Base-by-base conservation (phyloP, 305 asterid species). In the Fraxinus floribunda region DNA sequence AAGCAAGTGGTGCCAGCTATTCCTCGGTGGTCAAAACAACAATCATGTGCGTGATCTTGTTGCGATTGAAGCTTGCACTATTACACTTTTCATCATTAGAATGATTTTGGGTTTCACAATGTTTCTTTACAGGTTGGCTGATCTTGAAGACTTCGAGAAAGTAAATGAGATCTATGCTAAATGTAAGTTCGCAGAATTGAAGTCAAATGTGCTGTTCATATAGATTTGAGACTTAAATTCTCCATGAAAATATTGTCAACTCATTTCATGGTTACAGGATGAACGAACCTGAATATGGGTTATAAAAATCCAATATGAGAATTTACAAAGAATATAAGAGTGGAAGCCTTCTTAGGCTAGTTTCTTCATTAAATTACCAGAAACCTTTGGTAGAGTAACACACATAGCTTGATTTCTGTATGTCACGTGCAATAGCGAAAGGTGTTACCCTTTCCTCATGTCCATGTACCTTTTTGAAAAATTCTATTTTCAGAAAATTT, bases 101-200 rank as follows among this genome's bases (percentile, higher is more conserved):
- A 26, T 46, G 80, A 81, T 66, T 79, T 20, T 30, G 75, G 20
- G 73, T 72, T 16, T 73, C 41, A 64, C 68, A 79, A 34, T 41
- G 78, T 81, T 76, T 49, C 36, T 78, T 46, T 83, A 36, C 92
- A 94, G 98, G 92, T 88, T 94, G 91, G 97, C 98, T 88, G 97
- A 93, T 86, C 89, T 94, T 87, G 89, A 93, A 62, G 98, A 94
- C 89, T 94, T 94, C 92, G 89, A 93, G 90, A 87, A 79, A 88
- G 98, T 94, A 82, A 94, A 94, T 70, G 97, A 88, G 84, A 93
- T 94, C 52, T 94, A 94, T 87, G 97, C 93, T 74, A 93, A 94
- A 87, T 94, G 98, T 94, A 75, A 92, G 98, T 86, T 85, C 38
- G 20, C 66, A 20, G 35, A 78, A 62, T 78, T 81, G 75, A 82